These are phyloP conservation scores for Torrubiellomyces zombiae DNA, from an alignment of 2,329 filamentous ascomycete species.

Conservation along the genomic window DNA sequence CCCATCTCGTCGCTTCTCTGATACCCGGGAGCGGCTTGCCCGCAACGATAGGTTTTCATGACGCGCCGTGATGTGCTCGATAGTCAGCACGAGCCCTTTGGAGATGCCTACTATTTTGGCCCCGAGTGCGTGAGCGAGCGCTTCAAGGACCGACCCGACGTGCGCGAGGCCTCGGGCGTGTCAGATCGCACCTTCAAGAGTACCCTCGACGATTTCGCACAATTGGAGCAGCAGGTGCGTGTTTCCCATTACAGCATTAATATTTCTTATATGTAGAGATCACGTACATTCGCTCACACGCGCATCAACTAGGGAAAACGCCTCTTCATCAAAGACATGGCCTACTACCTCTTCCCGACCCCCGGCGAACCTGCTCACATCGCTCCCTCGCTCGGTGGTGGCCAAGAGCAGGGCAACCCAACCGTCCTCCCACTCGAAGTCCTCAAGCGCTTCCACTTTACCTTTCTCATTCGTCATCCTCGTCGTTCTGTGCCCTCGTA, in stretches of 20 bases:
- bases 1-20: slow-evolving; percentile 1
- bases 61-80: slow-evolving; percentile 66
- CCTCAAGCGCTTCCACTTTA: slow-evolving; percentile 74
- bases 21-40: not conserved
- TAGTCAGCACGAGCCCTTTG: slow-evolving; percentile 90
- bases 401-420: slow-evolving; percentile 54
- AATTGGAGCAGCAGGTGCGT: slow-evolving; percentile 56
- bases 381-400: slow-evolving; percentile 64
- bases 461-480: slow-evolving; percentile 95
- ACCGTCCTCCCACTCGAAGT: slow-evolving; percentile 64
- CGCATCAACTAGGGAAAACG: slow-evolving; percentile 54
- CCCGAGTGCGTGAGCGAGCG: slow-evolving; percentile 71
- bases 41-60: slow-evolving; percentile 67
- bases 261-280: slow-evolving; percentile 1
- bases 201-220: slow-evolving; percentile 61
- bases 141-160: slow-evolving; percentile 51
- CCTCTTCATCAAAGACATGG: slow-evolving; percentile 96
- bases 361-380: slow-evolving; percentile 49
- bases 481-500: slow-evolving; percentile 81
- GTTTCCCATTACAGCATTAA: slow-evolving; percentile 5
- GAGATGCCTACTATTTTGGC: slow-evolving; percentile 91
- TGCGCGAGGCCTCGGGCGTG: slow-evolving; percentile 47
- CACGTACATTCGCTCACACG: too few relatives aligned
- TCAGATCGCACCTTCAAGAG: slow-evolving; percentile 54
- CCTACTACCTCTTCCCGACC: slow-evolving; percentile 76